Evolutionary conservation across 176 grass and related monocot genomes (phyloP).

Genomic region (Bolboschoenus planiculmis): DNA sequence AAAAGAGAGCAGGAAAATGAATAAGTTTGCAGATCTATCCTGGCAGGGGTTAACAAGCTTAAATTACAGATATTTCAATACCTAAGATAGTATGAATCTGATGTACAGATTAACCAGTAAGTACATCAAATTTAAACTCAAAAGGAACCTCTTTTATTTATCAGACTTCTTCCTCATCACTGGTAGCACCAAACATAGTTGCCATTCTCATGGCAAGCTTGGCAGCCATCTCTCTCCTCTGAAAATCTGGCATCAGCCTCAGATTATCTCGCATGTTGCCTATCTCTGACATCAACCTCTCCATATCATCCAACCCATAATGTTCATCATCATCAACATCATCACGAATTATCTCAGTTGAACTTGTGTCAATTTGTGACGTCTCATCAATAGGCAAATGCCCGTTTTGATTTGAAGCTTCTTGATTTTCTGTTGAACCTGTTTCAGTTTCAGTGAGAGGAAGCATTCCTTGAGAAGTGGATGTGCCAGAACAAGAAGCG

Average conservation of each 20-base stretch:
- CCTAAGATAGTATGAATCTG: neutral
- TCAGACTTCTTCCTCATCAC: slow-evolving; percentile 53
- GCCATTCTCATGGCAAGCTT: slow-evolving; percentile 92
- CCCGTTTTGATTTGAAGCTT: slow-evolving; percentile 11
- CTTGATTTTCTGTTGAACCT: slow-evolving; percentile 24
- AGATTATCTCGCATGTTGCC: slow-evolving; percentile 74
- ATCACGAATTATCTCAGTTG: slow-evolving; percentile 15
- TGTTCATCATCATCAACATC: slow-evolving; percentile 44
- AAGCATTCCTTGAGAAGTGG: slow-evolving; percentile 14
- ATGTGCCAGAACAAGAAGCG: neutral
- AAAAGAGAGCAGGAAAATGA: neutral
- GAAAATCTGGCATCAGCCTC: slow-evolving; percentile 84
- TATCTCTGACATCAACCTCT: slow-evolving; percentile 83
- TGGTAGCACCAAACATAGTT: slow-evolving; percentile 58
- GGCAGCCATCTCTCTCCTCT: slow-evolving; percentile 81
- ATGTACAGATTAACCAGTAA: neutral
- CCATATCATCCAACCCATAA: slow-evolving; percentile 72
- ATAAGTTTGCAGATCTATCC: neutral
- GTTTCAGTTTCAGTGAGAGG: slow-evolving; percentile 19
- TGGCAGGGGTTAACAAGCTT: neutral
- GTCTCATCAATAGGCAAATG: neutral
- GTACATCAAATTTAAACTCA: neutral
- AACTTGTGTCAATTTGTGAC: neutral
- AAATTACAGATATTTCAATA: slow-evolving; percentile 3
- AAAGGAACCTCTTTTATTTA: neutral